Evolutionary conservation across 768 basidiomycete genomes (phyloP).

Genomic region (Pisolithus sp.): DNA sequence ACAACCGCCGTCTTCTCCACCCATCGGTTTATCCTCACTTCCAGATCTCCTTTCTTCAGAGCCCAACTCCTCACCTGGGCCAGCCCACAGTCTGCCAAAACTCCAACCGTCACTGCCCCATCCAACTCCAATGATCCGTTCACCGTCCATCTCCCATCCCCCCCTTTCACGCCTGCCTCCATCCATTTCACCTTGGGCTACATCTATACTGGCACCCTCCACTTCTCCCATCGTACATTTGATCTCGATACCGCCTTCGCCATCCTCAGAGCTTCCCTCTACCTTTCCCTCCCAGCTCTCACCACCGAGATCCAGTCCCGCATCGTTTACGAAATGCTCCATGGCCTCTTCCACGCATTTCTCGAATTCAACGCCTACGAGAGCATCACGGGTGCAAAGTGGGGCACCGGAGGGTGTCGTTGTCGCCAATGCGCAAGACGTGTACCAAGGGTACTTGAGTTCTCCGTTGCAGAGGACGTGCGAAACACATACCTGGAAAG

Average conservation of each 20-base stretch:
- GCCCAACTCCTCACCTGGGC: constrained; percentile 69
- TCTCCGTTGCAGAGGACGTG: constrained; percentile 72
- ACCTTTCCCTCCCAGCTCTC: constrained; percentile 69
- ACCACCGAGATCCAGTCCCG: constrained; percentile 76
- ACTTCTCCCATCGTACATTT: constrained; percentile 88
- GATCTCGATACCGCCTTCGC: constrained; percentile 90
- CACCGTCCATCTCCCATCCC: constrained; percentile 72
- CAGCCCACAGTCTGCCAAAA: constrained; percentile 23
- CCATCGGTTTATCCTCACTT: constrained; percentile 89
- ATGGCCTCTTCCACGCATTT: constrained; percentile 83
- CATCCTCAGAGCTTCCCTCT: constrained; percentile 77
- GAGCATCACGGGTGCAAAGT: constrained; percentile 61
- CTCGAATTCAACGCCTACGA: constrained; percentile 78
- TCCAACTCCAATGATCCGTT: constrained; percentile 37
- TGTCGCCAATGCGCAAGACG: constrained; percentile 81
- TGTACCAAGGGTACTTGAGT: constrained; percentile 77
- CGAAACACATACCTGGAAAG: constrained; percentile 64
- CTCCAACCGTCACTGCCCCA: constrained; percentile 23
- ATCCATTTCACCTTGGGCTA: constrained; percentile 92
- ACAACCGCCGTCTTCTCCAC: constrained; percentile 83
- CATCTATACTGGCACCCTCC: constrained; percentile 90
- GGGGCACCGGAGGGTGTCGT: constrained; percentile 79
- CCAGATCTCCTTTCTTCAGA: constrained; percentile 84
- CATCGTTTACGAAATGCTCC: constrained; percentile 82
- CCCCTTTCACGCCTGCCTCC: constrained; percentile 92